Base-by-base conservation (phyloP, 768 basidiomycete species). In the Suillus spraguei region DNA sequence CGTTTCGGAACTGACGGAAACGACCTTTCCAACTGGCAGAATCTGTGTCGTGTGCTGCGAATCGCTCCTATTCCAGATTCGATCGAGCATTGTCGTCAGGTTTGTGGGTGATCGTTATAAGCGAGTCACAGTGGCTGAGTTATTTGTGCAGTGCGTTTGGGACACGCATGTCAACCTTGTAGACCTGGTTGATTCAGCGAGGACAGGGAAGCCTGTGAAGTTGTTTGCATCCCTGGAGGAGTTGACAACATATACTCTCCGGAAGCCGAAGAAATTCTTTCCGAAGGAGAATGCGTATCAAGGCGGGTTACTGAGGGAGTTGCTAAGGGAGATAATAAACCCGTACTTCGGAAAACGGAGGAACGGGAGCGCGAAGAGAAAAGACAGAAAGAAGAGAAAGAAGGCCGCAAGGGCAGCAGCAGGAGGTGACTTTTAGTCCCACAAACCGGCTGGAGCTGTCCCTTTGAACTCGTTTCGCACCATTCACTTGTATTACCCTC, bases 101-200 rank as follows among this genome's bases (percentile, higher is more conserved):
- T 63, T 39, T n/a, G 56, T 63, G 16, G 5, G 14, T 39, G 14
- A 35, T 58, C 1, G 2, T 24, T 20, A 13, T 2, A 7, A 16
- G 36, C 17, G 62, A 49, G 62, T 33, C 3, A 5, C 4, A 0
- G 28, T 32, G 32, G 17, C 39, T 32, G 39, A 58, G 56, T 11
- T n/a, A 24, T 3, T 41, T 20, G 10, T 41, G 0, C 28, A 58
- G 56, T 4, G 39, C 39, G 61, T 75, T 2, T 64, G 66, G 63
- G 68, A 67, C 16, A 67, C 69, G 0, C 68, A 73, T 20, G 70
- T 78, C 54, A 76, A 79, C 46, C 66, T 77, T 10, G 67, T 74
- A 20, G 74, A 78, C 50, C 69, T 78, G 36, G 54, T 78, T 20
- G 64, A 75, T n/a, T 59, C 68, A 0, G 63, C 38, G 1, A 63